phyloP scores from a whole-genome alignment of 1,284 basidiomycete species.

The Coniferiporia weirii region DNA sequence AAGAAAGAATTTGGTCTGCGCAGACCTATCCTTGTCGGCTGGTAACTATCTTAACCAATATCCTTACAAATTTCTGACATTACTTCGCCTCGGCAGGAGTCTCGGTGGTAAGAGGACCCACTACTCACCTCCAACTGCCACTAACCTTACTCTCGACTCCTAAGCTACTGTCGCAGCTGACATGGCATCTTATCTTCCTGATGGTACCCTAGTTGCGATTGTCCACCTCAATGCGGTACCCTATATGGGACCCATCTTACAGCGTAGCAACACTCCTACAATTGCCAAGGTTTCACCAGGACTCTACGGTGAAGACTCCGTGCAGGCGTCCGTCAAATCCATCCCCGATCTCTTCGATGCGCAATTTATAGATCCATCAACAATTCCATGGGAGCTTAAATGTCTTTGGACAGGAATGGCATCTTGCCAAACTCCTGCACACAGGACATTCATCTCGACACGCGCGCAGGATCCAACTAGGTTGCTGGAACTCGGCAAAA shows the following conservation, averaged over 20 bases:
- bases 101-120: not conserved
- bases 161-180: slow-evolving; percentile 24
- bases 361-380: slow-evolving; percentile 19
- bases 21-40: slow-evolving; percentile 35
- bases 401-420: slow-evolving; percentile 23
- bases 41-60: slow-evolving; percentile 23
- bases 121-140: too few relatives aligned
- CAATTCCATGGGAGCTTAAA: slow-evolving; percentile 20
- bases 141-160: not conserved
- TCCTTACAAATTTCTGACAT: not conserved
- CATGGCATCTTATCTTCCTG: slow-evolving; percentile 19
- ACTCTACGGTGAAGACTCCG: slow-evolving; percentile 18
- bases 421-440: slow-evolving; percentile 19
- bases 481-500: slow-evolving; percentile 21
- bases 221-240: slow-evolving; percentile 23
- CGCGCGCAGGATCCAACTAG: slow-evolving; percentile 19
- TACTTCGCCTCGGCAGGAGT: not conserved
- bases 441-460: slow-evolving; percentile 12
- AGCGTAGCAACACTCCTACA: slow-evolving; percentile 17
- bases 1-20: slow-evolving; percentile 20
- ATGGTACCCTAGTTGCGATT: slow-evolving; percentile 20
- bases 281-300: slow-evolving; percentile 17
- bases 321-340: slow-evolving; percentile 17
- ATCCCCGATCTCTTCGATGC: slow-evolving; percentile 22
- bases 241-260: slow-evolving; percentile 21